Base-by-base conservation (phyloP, 2,329 filamentous ascomycete species). In the Ambrosiella cleistominuta region DNA sequence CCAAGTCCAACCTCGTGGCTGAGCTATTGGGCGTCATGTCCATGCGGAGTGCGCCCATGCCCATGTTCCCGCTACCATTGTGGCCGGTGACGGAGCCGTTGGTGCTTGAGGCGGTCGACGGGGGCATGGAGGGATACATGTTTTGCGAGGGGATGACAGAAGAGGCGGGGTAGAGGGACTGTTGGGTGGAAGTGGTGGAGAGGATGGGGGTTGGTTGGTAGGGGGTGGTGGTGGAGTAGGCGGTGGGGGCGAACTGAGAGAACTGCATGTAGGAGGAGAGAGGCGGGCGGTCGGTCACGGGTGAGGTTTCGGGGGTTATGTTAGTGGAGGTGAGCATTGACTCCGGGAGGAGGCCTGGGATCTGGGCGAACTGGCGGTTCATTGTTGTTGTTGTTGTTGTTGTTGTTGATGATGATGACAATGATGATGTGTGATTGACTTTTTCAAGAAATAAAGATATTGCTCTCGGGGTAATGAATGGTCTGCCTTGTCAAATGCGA, bases 291-390 rank as follows among this genome's bases (percentile, higher is more conserved):
- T 60, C 58, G 17, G 55, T 50, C n/a, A 50, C 45, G 8, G 54
- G 58, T 1, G 58, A 57, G 19, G 55, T 55, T 35, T 55, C 55
- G 38, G 58, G 58, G 6, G 55, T 54, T 27, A 54, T 50, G 13
- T 19, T 40, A 8, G 35, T 44, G 13, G 55, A 56, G 8, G 55
- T 37, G 17, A 55, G 5, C n/a, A 51, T 17, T 42, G 53, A 36
- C 9, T 57, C 51, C 15, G 51, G 19, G 12, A 36, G 42, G 38
- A 39, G 50, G 5, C 45, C 44, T 27, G 58, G 50, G 35, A 57
- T 37, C n/a, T 57, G 55, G 17, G 55, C 11, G n/a, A 38, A 60
- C 19, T 49, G 50, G 17, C 37, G 58, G 49, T 60, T 60, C 58
- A 60, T 60, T 47, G n/a, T 27, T 27, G 27, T 27, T 27, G 27